Conservation (phyloP, 768 basidiomycete species). For the Suillus decipiens region DNA sequence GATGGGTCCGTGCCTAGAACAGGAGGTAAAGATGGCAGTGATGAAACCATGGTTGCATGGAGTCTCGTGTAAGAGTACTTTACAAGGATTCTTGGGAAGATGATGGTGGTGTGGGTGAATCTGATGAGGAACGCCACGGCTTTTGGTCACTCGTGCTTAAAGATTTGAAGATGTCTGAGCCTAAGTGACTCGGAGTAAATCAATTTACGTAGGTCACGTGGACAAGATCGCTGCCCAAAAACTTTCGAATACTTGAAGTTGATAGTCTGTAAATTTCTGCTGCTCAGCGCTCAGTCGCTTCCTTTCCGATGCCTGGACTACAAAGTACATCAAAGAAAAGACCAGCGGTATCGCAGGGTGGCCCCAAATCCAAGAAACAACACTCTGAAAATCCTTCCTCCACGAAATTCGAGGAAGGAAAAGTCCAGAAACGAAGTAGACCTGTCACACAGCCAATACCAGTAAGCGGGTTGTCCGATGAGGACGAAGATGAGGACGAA, state of each 20-base stretch:
- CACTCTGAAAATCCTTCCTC: conserved; percentile 40
- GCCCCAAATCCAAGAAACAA: conserved; percentile 54
- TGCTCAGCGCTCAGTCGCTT: not conserved
- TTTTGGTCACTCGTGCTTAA: too few species aligned
- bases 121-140: too few species aligned
- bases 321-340: conserved; percentile 54
- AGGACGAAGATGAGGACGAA: conserved; percentile 40
- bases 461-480: conserved; percentile 42
- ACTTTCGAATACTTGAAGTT: conserved; percentile 1
- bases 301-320: conserved; percentile 39
- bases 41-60: too few species aligned
- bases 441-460: conserved; percentile 51
- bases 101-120: too few species aligned
- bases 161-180: not conserved
- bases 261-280: not conserved
- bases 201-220: conserved; percentile 2
- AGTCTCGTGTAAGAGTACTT: too few species aligned
- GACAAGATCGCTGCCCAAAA: not conserved
- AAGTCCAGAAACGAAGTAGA: conserved; percentile 56
- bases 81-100: too few species aligned
- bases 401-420: conserved; percentile 28
- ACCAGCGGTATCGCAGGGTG: conserved; percentile 44
- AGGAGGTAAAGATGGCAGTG: too few species aligned
- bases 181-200: not conserved
- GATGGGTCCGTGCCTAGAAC: too few species aligned